These are phyloP conservation scores for California macrophylla DNA, from an alignment of 441 rosid species.

Conservation along the genomic window DNA sequence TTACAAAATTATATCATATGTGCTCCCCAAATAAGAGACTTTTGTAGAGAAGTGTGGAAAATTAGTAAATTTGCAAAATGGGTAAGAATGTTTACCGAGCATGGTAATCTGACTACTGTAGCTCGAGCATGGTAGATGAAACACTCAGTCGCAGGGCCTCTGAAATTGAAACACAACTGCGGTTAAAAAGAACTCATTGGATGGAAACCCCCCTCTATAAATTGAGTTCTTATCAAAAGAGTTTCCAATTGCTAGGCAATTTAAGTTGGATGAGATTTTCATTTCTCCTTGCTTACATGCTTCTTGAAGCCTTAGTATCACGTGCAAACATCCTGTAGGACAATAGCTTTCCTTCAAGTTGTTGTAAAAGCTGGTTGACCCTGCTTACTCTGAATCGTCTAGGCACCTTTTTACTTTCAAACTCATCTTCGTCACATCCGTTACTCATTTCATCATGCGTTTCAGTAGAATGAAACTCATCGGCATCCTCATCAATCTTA, in stretches of 20 bases:
- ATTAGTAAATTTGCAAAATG: constrained; percentile 8
- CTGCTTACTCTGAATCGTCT: constrained; percentile 42
- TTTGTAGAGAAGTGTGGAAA: too few relatives aligned
- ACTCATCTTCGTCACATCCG: constrained; percentile 22
- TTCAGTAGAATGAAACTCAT: constrained; percentile 14
- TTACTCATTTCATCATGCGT: background rate
- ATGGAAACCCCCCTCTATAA: background rate
- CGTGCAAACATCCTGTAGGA: constrained; percentile 91
- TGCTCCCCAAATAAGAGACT: background rate
- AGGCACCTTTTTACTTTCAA: constrained; percentile 40
- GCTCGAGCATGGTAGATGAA: constrained; percentile 88
- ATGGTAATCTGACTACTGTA: constrained; percentile 48
- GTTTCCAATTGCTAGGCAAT: background rate
- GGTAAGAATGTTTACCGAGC: constrained; percentile 35
- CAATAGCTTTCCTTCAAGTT: constrained; percentile 71
- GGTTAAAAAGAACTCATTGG: constrained; percentile 10
- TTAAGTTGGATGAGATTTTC: background rate
- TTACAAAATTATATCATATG: background rate
- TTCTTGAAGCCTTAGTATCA: constrained; percentile 90
- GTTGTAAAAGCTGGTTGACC: constrained; percentile 66
- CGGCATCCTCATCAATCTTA: constrained; percentile 25
- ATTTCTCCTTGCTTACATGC: constrained; percentile 44
- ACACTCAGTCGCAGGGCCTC: constrained; percentile 98
- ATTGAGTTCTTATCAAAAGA: background rate
- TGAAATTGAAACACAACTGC: constrained; percentile 32